Percentiles rank a stretch among this genome's conserved stretches.
Evolutionary conservation across 257 asterid species (phyloP).

Genomic region (Verbena officinalis): DNA sequence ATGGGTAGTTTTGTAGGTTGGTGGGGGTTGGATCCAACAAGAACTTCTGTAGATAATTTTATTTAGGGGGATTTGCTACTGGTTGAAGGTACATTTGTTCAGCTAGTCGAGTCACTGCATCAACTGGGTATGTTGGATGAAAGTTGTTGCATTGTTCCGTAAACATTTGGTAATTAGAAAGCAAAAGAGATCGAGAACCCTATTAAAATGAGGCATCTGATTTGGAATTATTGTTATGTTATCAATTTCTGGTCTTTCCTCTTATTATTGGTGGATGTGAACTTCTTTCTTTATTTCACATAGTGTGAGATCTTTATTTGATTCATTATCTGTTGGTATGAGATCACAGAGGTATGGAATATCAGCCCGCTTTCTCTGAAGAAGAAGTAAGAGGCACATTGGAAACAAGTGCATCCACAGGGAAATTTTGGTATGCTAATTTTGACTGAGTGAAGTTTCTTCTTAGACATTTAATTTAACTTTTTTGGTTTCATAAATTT

Average conservation of each 20-base stretch:
- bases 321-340: conserved; percentile 23
- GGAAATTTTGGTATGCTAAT: conserved; percentile 72
- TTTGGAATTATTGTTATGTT: not conserved
- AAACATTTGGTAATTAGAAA: conserved; percentile 10
- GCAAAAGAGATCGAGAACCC: not conserved
- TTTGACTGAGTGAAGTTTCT: not conserved
- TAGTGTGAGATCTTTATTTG: conserved; percentile 4
- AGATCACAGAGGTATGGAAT: conserved; percentile 40
- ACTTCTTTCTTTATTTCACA: conserved; percentile 7
- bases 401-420: conserved; percentile 75
- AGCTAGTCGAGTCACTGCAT: not conserved
- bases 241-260: not conserved
- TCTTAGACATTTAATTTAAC: not conserved
- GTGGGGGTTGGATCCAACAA: conserved; percentile 1
- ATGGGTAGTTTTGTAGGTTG: not conserved
- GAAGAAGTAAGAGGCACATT: conserved; percentile 56
- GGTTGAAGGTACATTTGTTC: not conserved
- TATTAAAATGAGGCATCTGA: not conserved
- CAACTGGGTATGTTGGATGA: not conserved
- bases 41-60: not conserved
- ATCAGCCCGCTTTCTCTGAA: conserved; percentile 39
- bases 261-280: conserved; percentile 8
- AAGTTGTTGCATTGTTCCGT: conserved; percentile 11
- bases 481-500: not conserved
- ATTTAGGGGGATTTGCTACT: not conserved